These are phyloP conservation scores for Aspergillus panamensis DNA, from an alignment of 495 filamentous ascomycete genomes.

Conservation along the genomic window DNA sequence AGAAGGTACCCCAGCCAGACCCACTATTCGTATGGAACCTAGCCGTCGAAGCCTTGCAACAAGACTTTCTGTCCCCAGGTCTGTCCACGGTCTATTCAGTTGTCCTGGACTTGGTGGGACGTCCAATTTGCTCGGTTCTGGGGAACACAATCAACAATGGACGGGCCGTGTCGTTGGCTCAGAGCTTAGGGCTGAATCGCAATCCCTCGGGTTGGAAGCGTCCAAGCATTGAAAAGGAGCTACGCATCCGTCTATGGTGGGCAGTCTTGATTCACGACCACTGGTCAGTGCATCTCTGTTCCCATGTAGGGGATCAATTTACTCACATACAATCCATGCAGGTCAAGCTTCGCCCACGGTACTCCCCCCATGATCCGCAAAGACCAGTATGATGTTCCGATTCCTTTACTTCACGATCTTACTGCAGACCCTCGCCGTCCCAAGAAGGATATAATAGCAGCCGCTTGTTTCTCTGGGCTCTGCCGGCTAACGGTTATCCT, in stretches of 20 bases:
- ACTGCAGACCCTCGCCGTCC: slow-evolving; percentile 1
- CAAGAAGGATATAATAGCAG: slow-evolving; percentile 12
- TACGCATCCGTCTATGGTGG: slow-evolving; percentile 34
- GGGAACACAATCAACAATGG: slow-evolving; percentile 30
- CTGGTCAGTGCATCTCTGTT: slow-evolving; percentile 21
- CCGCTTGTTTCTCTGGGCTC: slow-evolving; percentile 30
- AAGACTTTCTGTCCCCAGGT: slow-evolving; percentile 29
- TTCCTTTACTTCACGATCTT: slow-evolving; percentile 21
- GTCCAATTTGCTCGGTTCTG: slow-evolving; percentile 29
- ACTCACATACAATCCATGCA: slow-evolving; percentile 6
- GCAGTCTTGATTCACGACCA: slow-evolving; percentile 34
- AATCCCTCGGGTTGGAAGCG: slow-evolving; percentile 30
- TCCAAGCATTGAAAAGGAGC: slow-evolving; percentile 23
- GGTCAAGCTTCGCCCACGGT: slow-evolving; percentile 36
- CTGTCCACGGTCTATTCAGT: slow-evolving; percentile 29
- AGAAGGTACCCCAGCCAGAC: slow-evolving; percentile 24
- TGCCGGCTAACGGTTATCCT: slow-evolving; percentile 37
- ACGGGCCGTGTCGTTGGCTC: slow-evolving; percentile 26
- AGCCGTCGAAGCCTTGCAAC: slow-evolving; percentile 30
- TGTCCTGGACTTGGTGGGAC: slow-evolving; percentile 29
- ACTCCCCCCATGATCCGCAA: slow-evolving; percentile 26
- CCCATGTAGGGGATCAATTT: not conserved
- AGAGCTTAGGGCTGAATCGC: slow-evolving; percentile 33
- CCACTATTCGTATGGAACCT: slow-evolving; percentile 33
- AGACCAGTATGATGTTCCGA: slow-evolving; percentile 34